Conservation (phyloP, 208 protist species). For the Leptomonas pyrrhocoris region DNA sequence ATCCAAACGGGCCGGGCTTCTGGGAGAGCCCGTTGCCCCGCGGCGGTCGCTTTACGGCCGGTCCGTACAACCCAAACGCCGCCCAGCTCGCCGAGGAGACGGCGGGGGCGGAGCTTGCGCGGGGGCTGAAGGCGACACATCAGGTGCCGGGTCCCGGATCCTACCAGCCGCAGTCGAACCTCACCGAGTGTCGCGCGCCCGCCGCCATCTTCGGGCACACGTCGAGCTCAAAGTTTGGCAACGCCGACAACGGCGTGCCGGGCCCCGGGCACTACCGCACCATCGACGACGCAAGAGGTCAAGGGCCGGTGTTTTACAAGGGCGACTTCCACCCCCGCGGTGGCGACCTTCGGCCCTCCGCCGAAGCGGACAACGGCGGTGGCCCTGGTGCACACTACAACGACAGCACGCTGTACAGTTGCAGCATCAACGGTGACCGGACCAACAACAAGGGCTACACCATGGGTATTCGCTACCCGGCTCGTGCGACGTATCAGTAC, state of each 20-base stretch:
- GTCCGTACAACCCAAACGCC: conserved; percentile 39
- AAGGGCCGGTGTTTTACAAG: conserved; percentile 69
- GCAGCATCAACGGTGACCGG: conserved; percentile 55
- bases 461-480: conserved; percentile 79
- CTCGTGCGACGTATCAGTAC: conserved; percentile 75
- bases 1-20: conserved; percentile 19
- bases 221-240: conserved; percentile 30
- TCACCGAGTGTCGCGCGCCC: conserved; percentile 15
- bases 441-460: conserved; percentile 59
- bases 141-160: conserved; percentile 16
- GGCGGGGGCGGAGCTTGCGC: conserved; percentile 21
- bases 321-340: conserved; percentile 68
- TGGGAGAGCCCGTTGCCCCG: conserved; percentile 26
- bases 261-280: conserved; percentile 66
- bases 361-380: conserved; percentile 19
- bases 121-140: conserved; percentile 13
- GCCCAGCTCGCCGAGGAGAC: conserved; percentile 14
- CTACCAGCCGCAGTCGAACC: conserved; percentile 24
- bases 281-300: conserved; percentile 7
- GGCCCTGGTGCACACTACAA: conserved; percentile 66
- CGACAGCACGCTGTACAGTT: conserved; percentile 50
- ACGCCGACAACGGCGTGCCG: conserved; percentile 46
- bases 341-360: conserved; percentile 14
- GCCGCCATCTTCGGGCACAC: conserved; percentile 35
- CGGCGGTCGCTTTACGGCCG: conserved; percentile 42